Evolutionary conservation across 2,329 filamentous ascomycete species (phyloP).

Genomic region (Chrysoporthe puriensis): DNA sequence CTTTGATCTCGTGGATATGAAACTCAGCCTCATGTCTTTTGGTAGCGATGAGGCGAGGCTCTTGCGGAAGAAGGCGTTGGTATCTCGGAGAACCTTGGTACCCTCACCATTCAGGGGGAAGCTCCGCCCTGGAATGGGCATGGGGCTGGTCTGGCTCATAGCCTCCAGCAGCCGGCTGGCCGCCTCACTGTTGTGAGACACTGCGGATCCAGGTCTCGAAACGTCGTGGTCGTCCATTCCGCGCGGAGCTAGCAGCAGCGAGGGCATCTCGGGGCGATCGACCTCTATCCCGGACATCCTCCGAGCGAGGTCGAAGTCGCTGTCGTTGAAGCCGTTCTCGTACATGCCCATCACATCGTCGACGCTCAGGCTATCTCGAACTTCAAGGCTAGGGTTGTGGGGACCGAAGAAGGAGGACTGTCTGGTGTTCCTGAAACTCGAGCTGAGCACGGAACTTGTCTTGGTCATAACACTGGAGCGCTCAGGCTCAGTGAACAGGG

Average conservation of each 20-base stretch:
- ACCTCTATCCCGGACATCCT: conserved; percentile 27
- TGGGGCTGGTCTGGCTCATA: conserved; percentile 42
- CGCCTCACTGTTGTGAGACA: conserved; percentile 44
- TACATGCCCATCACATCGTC: conserved; percentile 75
- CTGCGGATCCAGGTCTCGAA: conserved; percentile 43
- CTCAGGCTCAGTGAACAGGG: conserved; percentile 60
- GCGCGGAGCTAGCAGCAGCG: conserved; percentile 20
- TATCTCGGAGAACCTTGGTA: conserved; percentile 42
- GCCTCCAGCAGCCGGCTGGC: conserved; percentile 46
- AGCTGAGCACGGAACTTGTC: conserved; percentile 68
- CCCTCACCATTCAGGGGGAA: conserved; percentile 38
- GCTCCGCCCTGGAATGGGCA: conserved; percentile 29
- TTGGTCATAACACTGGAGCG: conserved; percentile 82
- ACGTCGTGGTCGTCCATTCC: conserved; percentile 28
- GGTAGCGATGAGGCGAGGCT: conserved; percentile 41
- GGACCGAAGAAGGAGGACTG: conserved; percentile 29
- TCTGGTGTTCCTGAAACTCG: conserved; percentile 32
- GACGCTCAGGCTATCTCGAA: conserved; percentile 59
- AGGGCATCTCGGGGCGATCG: conserved; percentile 14
- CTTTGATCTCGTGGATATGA: conserved; percentile 30
- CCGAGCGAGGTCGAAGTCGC: conserved; percentile 48
- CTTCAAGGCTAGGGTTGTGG: conserved; percentile 23
- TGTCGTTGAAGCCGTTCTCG: conserved; percentile 63
- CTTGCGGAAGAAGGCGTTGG: conserved; percentile 43
- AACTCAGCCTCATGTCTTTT: conserved; percentile 41